Evolutionary conservation across 2,329 filamentous ascomycete species (phyloP), one percentile per base, ranked within the genome.

Genomic region (Scopulariopsis brevicaulis): DNA sequence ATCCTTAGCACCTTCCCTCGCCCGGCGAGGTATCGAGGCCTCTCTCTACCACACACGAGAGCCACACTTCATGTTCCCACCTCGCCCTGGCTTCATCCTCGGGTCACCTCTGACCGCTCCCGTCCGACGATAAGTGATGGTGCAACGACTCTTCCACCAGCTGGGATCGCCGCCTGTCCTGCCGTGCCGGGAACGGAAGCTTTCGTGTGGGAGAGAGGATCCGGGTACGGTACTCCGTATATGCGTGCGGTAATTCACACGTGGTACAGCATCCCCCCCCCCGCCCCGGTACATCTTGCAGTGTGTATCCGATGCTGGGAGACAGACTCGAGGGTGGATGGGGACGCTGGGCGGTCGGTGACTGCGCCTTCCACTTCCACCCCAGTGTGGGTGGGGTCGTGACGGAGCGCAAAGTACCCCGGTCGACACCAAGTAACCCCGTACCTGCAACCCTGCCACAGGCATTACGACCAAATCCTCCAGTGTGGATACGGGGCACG

Each of bases 361-460:
- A 43, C 55, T 56, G 55, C 40, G 55, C 55, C 55, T 50, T 50
- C 54, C 54, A 28, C 35, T 35, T n/a, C n/a, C 53, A 50, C 43
- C 55, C 43, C 43, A 56, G 50, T 35, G 50, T 32, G 55, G 55
- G 37, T 56, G 43, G 40, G 53, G 53, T 48, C 32, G 34, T 25
- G 32, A 24, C 18, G 46, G 46, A 24, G n/a, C 20, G 46, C 46
- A 24, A 50, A 50, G 43, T 46, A 18, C 40, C 40, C 40, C 15
- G 40, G 40, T 15, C 15, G 40, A 46, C 15, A n/a, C 28, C 40
- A 56, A 35, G 55, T 56, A 32, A 6, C 53, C 37, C 24, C 35
- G 54, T 55, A 55, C 54, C 54, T 11, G 28, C 35, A 46, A 55
- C 34, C 32, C 35, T 55, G 24, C 24, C 43, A n/a, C 15, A 4